Evolutionary conservation across 2,329 filamentous ascomycete species (phyloP).

Genomic region (Graphilbum fragrans): DNA sequence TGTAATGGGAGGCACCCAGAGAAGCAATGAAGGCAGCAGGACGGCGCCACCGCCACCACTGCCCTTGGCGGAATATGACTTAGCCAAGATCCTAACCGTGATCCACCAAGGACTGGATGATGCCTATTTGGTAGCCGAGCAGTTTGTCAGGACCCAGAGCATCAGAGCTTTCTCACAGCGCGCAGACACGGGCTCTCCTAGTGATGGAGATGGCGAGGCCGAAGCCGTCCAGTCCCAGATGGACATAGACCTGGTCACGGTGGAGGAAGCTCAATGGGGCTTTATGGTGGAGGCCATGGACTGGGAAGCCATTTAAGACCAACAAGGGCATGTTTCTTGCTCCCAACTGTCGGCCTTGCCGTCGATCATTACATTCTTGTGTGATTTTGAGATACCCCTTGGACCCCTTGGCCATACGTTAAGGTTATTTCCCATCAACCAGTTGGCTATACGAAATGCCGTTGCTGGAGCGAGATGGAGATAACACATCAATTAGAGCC

Average conservation of each 20-base stretch:
- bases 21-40: constrained; percentile 1
- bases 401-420: too few relatives aligned
- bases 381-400: too few relatives aligned
- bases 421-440: too few relatives aligned
- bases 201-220: neutral
- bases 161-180: constrained; percentile 2
- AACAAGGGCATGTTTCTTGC: too few relatives aligned
- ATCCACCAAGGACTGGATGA: constrained; percentile 48
- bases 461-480: too few relatives aligned
- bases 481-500: too few relatives aligned
- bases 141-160: constrained; percentile 19
- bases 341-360: too few relatives aligned
- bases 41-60: constrained; percentile 15
- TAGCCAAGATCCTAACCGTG: constrained; percentile 44
- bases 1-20: constrained; percentile 10
- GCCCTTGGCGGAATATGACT: constrained; percentile 46
- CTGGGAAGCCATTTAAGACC: constrained; percentile 7
- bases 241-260: constrained; percentile 11
- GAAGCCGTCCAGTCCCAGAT: constrained; percentile 6
- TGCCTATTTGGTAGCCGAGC: constrained; percentile 39
- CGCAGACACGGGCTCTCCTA: constrained; percentile 4
- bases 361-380: too few relatives aligned
- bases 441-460: too few relatives aligned
- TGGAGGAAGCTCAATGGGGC: constrained; percentile 34
- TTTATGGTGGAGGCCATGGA: constrained; percentile 44